Evolutionary conservation across 139 green algal genomes (phyloP), one percentile per base, ranked within the genome.

Genomic region (Micractinium conductrix): DNA sequence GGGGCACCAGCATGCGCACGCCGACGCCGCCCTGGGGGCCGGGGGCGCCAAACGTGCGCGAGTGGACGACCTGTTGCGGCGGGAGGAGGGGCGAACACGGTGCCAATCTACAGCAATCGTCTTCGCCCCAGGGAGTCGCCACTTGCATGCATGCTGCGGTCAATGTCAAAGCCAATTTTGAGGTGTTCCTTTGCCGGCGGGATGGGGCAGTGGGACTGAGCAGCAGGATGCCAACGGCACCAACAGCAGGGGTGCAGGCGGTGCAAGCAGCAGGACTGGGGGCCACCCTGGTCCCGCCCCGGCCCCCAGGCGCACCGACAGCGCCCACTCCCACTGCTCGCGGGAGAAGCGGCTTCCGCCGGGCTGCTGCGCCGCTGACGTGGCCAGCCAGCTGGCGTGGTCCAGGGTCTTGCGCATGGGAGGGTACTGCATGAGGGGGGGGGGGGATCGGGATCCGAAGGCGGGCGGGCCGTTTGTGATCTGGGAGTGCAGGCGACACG

Each of bases 1-100:
- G 70, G 12, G 92, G 90, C 42, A 94, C 86, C 85, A 96, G 85
- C 90, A 96, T 94, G 80, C 91, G 89, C 83, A 96, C 93, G 14
- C 91, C 93, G 60, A 93, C 90, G 50, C 92, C 93, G 17, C 85
- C 80, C 8, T 89, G 91, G 21, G 86, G 69, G 0, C 88, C 90
- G 7, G 94, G 91, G 24, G 89, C 92, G 43, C 90, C 92, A 89
- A 97, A 97, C 0, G 93, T 96, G 21, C 94, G 91, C 0, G 87
- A 93, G 79, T 96, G 93, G 19, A 96, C 92, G 40, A 95, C 78
- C 93, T 95, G 86, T 33, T 63, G 4, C 19, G 35, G 45, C 12
- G 35, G 45, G 67, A 35, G 26, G 80, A 5, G 28, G 42, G 79
- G 60, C 35, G 8, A n/a, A n/a, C 48, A 22, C 10, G 12, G 14